Conservation (phyloP, 768 basidiomycete genomes). For the Kwoniella mangroviensis region DNA sequence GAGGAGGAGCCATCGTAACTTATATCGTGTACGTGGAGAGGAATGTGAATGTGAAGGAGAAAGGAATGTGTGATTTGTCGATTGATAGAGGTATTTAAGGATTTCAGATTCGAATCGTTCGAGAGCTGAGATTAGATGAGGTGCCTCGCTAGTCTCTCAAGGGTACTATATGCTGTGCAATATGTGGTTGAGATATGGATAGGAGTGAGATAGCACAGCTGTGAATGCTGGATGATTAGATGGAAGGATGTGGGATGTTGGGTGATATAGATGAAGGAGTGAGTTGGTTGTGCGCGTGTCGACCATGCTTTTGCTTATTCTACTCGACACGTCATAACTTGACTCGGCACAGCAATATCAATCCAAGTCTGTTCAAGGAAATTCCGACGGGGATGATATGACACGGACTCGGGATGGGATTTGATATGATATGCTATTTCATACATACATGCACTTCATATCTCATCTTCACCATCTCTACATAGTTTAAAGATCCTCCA, state of each 20-base stretch:
- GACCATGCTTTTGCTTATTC: too few relatives aligned
- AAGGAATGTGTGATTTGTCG: not conserved
- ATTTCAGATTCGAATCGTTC: not conserved
- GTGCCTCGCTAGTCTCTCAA: too few relatives aligned
- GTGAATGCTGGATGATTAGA: too few relatives aligned
- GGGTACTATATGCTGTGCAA: not conserved
- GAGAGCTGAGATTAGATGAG: not conserved
- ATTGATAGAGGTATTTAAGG: not conserved
- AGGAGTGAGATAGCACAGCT: too few relatives aligned
- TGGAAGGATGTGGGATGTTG: too few relatives aligned
- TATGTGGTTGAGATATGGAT: not conserved
- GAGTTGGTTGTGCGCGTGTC: slow-evolving; percentile 2
- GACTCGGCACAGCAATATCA: too few relatives aligned
- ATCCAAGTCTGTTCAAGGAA: too few relatives aligned
- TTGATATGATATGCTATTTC: not conserved
- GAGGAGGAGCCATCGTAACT: slow-evolving; percentile 31
- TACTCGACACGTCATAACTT: too few relatives aligned
- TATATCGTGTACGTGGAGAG: not conserved
- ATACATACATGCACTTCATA: not conserved
- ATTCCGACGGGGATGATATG: not conserved
- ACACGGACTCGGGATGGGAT: not conserved
- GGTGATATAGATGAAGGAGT: too few relatives aligned
- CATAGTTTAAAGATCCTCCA: too few relatives aligned
- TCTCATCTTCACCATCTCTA: too few relatives aligned
- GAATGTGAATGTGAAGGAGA: not conserved